Evolutionary conservation across 768 basidiomycete species (phyloP).

Genomic region (Lentinula edodes): DNA sequence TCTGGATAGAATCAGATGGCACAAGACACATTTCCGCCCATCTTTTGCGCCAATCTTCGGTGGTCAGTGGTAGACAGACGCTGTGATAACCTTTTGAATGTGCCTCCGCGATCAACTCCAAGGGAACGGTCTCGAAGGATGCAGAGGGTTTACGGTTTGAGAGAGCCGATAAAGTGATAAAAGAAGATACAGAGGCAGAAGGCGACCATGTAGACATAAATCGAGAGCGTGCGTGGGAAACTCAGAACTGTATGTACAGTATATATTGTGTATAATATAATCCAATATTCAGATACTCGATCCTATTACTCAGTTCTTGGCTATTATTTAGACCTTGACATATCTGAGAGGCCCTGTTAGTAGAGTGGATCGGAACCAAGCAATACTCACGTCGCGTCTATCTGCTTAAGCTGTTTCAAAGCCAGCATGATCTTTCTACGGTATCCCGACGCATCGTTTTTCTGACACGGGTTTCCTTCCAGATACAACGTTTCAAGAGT

Average conservation of each 20-base stretch:
- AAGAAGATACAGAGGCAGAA: constrained; percentile 29
- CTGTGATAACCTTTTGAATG: constrained; percentile 66
- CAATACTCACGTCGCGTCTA: constrained; percentile 86
- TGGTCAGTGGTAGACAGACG: constrained; percentile 86
- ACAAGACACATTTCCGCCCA: constrained; percentile 89
- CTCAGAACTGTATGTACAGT: not conserved
- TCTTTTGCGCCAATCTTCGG: constrained; percentile 75
- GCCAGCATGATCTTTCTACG: constrained; percentile 85
- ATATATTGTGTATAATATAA: too few species aligned
- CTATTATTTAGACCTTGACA: not conserved
- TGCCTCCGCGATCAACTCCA: constrained; percentile 45
- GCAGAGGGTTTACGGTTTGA: constrained; percentile 18
- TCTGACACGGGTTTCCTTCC: constrained; percentile 92
- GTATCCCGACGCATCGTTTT: constrained; percentile 69
- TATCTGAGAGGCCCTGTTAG: not conserved
- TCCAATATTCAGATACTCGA: too few species aligned
- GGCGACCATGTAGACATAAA: constrained; percentile 28
- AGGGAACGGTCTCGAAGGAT: constrained; percentile 39
- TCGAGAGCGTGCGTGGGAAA: not conserved
- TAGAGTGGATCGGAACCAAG: not conserved
- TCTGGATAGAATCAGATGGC: constrained; percentile 27
- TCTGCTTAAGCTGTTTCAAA: constrained; percentile 85
- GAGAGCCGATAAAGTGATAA: constrained; percentile 37
- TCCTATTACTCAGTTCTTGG: too few species aligned
- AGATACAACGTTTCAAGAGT: constrained; percentile 87